phyloP scores from a whole-genome alignment of 2,329 filamentous ascomycete genomes.

The Raffaelea ambrosiae region DNA sequence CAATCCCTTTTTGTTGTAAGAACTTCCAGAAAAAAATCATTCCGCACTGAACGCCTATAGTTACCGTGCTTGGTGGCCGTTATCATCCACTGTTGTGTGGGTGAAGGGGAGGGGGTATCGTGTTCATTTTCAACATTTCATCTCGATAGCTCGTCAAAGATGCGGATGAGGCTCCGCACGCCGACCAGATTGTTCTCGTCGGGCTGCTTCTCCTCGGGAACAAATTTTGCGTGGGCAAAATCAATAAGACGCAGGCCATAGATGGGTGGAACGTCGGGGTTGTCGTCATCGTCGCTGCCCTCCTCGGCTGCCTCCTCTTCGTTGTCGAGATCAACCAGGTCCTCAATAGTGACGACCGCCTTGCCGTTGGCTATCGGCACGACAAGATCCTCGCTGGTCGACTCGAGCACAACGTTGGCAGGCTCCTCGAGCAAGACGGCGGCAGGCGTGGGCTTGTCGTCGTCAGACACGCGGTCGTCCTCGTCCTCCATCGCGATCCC shows the following conservation, averaged over 20 bases:
- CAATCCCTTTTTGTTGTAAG: no score
- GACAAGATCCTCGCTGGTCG: conserved; percentile 30
- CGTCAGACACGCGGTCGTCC: conserved; percentile 15
- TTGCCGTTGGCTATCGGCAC: not conserved
- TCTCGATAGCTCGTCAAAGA: conserved; percentile 58
- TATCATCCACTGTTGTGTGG: no score
- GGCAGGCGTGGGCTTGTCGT: not conserved
- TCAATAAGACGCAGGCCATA: conserved; percentile 85
- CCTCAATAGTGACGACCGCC: conserved; percentile 30
- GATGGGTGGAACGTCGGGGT: conserved; percentile 52
- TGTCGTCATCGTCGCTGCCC: conserved; percentile 40
- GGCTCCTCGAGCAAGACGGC: conserved; percentile 27
- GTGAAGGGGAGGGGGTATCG: not conserved
- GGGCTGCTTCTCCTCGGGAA: conserved; percentile 70
- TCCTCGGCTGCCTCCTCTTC: conserved; percentile 21
- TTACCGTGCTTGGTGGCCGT: no score
- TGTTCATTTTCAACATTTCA: conserved; percentile 9
- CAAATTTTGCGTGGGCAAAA: conserved; percentile 88
- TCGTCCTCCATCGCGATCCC: conserved; percentile 42
- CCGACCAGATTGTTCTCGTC: conserved; percentile 78
- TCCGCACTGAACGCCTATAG: no score
- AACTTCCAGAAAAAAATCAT: no score
- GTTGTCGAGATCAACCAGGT: conserved; percentile 45
- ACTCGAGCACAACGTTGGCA: conserved; percentile 16
- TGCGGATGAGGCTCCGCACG: conserved; percentile 59